Evolutionary conservation across 2,329 filamentous ascomycete species (phyloP).

Genomic region (Colletotrichum liaoningense): DNA sequence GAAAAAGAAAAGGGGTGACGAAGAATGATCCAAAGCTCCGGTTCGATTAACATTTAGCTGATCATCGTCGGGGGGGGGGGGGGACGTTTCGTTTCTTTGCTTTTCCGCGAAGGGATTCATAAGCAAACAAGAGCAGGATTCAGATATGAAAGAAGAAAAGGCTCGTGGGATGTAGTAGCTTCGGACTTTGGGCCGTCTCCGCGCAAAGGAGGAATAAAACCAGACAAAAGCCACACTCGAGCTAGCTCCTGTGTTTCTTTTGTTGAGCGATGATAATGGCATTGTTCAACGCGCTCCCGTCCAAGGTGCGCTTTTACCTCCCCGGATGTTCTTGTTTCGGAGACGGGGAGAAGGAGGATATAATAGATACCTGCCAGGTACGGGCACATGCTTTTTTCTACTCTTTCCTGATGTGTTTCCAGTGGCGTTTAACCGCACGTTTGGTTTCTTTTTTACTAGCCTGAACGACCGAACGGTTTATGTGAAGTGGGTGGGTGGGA

Average conservation of each 20-base stretch:
- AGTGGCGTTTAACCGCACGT: neutral
- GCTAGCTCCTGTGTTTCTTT: too few species aligned
- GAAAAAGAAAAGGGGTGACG: neutral
- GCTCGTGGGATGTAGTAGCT: neutral
- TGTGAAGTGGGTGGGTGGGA: neutral
- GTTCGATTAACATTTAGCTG: neutral
- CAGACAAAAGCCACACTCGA: too few species aligned
- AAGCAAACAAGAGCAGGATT: neutral
- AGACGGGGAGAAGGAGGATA: neutral
- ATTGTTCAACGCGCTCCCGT: neutral
- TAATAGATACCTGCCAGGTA: neutral
- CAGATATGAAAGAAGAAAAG: neutral
- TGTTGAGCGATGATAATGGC: neutral
- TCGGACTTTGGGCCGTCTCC: neutral
- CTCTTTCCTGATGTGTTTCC: neutral
- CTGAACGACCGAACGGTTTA: neutral
- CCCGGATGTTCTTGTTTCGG: neutral
- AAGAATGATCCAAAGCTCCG: neutral
- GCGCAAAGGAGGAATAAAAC: neutral
- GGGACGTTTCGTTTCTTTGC: neutral
- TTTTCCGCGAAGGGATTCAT: neutral
- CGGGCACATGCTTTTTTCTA: neutral
- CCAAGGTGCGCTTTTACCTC: neutral
- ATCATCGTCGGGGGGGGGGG: neutral
- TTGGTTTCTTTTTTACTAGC: neutral